Conservation (phyloP, 225 moss, liverwort and hornwort species). For the Pleurozium schreberi region DNA sequence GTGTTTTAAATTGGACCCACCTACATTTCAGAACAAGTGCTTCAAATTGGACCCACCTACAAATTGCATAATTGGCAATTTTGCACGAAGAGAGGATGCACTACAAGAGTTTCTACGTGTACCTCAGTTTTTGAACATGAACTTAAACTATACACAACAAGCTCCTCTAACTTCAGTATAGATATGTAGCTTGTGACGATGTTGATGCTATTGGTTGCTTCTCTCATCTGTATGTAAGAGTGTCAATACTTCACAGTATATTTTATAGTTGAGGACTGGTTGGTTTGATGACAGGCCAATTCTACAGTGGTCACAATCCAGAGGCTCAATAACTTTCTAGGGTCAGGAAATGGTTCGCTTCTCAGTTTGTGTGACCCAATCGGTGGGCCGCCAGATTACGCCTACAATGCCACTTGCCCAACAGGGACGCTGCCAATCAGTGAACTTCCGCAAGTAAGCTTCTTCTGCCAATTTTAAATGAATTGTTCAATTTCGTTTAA, state of each 20-base stretch:
- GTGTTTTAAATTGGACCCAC: no score
- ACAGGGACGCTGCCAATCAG: conserved; percentile 31
- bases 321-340: conserved; percentile 15
- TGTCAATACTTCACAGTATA: neutral
- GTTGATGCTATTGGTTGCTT: neutral
- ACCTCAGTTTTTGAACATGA: neutral
- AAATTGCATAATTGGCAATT: no score
- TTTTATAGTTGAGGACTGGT: neutral
- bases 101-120: no score
- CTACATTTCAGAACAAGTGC: no score
- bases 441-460: conserved; percentile 47
- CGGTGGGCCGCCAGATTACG: conserved; percentile 55
- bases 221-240: neutral
- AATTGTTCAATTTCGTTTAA: neutral
- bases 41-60: no score
- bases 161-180: neutral
- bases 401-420: conserved; percentile 36
- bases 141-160: neutral
- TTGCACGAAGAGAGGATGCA: no score
- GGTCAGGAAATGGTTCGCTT: conserved; percentile 26
- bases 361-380: conserved; percentile 38
- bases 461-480: neutral
- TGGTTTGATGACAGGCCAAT: conserved; percentile 38
- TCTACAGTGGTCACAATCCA: conserved; percentile 33
- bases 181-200: neutral